Conservation (phyloP, 108 stramenopile species). For the Aureococcus anophagefferens region DNA sequence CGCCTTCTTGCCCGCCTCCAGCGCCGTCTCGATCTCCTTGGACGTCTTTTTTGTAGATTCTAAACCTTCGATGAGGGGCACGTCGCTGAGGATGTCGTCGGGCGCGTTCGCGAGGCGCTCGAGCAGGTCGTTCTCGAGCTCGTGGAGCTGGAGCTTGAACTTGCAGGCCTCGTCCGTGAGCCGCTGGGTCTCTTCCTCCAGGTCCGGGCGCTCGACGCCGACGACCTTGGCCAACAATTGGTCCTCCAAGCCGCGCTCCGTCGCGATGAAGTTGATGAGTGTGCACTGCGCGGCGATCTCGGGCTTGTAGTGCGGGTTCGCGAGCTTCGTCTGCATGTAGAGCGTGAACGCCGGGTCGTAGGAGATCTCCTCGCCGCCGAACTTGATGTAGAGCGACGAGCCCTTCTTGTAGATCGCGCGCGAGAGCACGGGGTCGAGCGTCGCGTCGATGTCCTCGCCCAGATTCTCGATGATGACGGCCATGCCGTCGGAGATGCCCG, state of each 20-base stretch:
- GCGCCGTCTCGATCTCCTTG: constrained; percentile 68
- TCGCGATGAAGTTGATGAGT: constrained; percentile 83
- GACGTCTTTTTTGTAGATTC: constrained; percentile 76
- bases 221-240: constrained; percentile 80
- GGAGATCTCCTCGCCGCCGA: constrained; percentile 78
- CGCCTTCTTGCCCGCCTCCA: constrained; percentile 62
- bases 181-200: constrained; percentile 65
- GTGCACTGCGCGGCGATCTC: constrained; percentile 85
- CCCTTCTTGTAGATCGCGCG: constrained; percentile 77
- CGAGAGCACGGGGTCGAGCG: constrained; percentile 73
- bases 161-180: constrained; percentile 57
- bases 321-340: constrained; percentile 77
- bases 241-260: constrained; percentile 75
- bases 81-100: constrained; percentile 75
- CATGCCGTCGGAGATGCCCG: constrained; percentile 64
- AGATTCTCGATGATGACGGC: constrained; percentile 79
- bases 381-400: constrained; percentile 54
- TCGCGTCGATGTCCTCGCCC: constrained; percentile 73
- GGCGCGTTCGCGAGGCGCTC: constrained; percentile 79
- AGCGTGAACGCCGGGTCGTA: constrained; percentile 73
- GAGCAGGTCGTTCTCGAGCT: constrained; percentile 73
- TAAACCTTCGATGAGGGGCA: constrained; percentile 77
- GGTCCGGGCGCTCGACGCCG: constrained; percentile 67
- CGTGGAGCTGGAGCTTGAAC: constrained; percentile 74
- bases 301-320: constrained; percentile 86